Evolutionary conservation across 1,284 basidiomycete species (phyloP).

Genomic region (Rhodotorula sp.): DNA sequence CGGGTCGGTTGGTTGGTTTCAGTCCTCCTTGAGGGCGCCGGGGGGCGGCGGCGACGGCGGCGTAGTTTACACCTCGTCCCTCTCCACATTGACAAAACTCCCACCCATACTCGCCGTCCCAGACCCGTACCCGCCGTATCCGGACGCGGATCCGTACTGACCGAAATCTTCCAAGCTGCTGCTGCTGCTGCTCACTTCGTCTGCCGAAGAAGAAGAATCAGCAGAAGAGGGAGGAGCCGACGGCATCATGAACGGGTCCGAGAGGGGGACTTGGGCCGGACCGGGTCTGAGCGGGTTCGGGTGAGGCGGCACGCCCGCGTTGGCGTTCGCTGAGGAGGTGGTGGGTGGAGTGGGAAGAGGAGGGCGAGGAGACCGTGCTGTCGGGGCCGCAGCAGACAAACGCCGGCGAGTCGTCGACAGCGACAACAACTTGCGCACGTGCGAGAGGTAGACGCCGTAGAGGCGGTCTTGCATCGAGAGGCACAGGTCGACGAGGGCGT

Average conservation of each 20-base stretch:
- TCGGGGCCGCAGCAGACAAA: background rate
- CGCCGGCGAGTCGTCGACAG: background rate
- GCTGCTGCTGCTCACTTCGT: conserved; percentile 7
- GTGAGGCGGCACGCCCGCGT: background rate
- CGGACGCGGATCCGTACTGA: background rate
- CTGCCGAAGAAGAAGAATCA: background rate
- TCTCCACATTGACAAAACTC: conserved; percentile 10
- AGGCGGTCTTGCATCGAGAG: conserved; percentile 24
- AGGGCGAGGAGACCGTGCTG: background rate
- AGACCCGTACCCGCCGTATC: background rate
- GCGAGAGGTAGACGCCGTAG: conserved; percentile 21
- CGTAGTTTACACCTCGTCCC: background rate
- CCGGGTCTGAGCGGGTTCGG: conserved; percentile 1
- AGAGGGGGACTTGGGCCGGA: background rate
- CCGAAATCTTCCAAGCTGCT: conserved; percentile 23
- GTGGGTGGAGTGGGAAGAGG: background rate
- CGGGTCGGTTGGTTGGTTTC: no score
- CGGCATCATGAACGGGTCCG: background rate
- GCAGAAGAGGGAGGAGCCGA: background rate
- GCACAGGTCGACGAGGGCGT: conserved; percentile 23
- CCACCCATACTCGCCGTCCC: conserved; percentile 9
- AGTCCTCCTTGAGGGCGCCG: no score
- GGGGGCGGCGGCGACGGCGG: no score
- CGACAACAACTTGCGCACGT: background rate
- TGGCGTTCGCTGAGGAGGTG: background rate